phyloP scores from a whole-genome alignment of 2,329 filamentous ascomycete genomes.

The Tolypocladium inflatum region DNA sequence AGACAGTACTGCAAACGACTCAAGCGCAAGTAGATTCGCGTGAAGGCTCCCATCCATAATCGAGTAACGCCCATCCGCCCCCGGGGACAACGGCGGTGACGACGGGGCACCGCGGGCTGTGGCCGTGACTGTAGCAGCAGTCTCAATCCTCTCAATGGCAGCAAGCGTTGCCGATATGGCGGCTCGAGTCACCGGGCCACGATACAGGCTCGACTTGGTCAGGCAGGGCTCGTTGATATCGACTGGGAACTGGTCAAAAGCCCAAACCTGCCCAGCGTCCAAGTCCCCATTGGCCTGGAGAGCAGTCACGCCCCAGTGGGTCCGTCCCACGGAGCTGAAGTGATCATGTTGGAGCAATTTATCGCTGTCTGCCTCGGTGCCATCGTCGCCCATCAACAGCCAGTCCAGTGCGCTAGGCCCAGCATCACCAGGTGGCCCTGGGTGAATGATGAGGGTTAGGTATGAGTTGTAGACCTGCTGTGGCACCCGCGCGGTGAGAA shows the following conservation, averaged over 20 bases:
- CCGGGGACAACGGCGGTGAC: constrained; percentile 3
- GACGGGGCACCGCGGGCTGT: neutral
- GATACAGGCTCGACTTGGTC: constrained; percentile 31
- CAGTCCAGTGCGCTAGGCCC: constrained; percentile 32
- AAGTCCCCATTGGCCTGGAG: constrained; percentile 29
- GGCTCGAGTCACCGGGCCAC: constrained; percentile 26
- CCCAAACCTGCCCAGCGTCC: constrained; percentile 33
- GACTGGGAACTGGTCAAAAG: constrained; percentile 30
- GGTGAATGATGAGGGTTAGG: constrained; percentile 30
- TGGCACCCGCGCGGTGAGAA: constrained; percentile 27
- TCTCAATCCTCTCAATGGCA: constrained; percentile 25
- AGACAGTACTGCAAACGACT: constrained; percentile 9
- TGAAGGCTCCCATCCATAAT: constrained; percentile 3
- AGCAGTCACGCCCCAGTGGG: constrained; percentile 30
- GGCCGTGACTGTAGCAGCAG: constrained; percentile 9
- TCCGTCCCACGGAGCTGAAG: constrained; percentile 19
- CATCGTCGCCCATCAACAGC: constrained; percentile 32
- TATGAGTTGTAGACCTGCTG: constrained; percentile 24
- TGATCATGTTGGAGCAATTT: constrained; percentile 16
- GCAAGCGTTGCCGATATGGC: constrained; percentile 25
- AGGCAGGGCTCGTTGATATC: constrained; percentile 27
- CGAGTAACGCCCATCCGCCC: neutral
- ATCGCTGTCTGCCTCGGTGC: constrained; percentile 18
- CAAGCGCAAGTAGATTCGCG: constrained; percentile 14
- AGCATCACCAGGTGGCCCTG: constrained; percentile 30